Evolutionary conservation across 2,329 filamentous ascomycete genomes (phyloP).

Genomic region (Huntiella decipiens): DNA sequence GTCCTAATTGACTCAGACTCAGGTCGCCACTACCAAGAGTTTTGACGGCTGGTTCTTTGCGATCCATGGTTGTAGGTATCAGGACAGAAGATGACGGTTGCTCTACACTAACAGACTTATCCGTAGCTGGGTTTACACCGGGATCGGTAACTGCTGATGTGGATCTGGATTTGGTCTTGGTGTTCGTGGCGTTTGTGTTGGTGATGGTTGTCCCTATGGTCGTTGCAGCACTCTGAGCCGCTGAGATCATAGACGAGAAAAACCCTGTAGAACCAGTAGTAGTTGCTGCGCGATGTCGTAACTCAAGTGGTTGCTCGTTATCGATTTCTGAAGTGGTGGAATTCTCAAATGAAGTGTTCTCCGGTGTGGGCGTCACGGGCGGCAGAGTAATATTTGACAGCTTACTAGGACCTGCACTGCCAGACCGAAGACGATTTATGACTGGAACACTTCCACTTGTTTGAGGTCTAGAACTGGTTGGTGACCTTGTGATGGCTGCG

Average conservation of each 20-base stretch:
- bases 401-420: conserved; percentile 53
- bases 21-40: conserved; percentile 80
- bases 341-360: conserved; percentile 21
- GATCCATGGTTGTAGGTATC: conserved; percentile 21
- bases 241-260: conserved; percentile 85
- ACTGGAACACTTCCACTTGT: conserved; percentile 40
- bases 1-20: conserved; percentile 73
- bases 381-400: conserved; percentile 56
- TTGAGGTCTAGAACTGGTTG: conserved; percentile 2
- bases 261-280: conserved; percentile 43
- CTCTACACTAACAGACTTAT: conserved; percentile 4
- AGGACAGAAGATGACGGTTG: conserved; percentile 2
- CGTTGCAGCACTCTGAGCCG: conserved; percentile 77
- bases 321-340: background rate
- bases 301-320: background rate
- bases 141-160: conserved; percentile 12
- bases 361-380: conserved; percentile 58
- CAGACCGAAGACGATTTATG: conserved; percentile 11
- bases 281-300: conserved; percentile 3
- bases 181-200: conserved; percentile 28
- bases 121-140: conserved; percentile 8
- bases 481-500: background rate
- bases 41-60: conserved; percentile 61
- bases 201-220: conserved; percentile 56
- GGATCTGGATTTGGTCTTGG: background rate